Evolutionary conservation across 371 early-diverging fungal species (phyloP).

Genomic region (Mucor velutinosus): DNA sequence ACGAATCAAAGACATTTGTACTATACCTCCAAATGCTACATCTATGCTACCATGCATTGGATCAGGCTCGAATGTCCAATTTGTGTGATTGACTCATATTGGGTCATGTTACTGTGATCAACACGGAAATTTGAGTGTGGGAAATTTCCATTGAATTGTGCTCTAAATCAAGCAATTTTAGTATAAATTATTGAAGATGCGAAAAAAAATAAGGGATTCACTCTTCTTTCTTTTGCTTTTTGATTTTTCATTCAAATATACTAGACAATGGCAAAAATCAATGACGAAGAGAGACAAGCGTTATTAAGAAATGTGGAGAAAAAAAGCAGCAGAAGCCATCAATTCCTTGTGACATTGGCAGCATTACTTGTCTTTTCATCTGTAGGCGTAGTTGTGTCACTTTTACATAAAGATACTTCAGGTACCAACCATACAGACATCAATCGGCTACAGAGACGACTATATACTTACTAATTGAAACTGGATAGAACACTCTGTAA

Average conservation of each 20-base stretch:
- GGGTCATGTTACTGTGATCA: not conserved
- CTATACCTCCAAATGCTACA: too few species aligned
- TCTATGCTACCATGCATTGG: too few species aligned
- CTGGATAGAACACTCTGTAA: not conserved
- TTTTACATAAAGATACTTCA: not conserved
- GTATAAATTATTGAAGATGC: not conserved
- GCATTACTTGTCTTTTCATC: conserved; percentile 11
- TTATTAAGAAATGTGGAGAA: conserved; percentile 6
- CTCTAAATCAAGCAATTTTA: too few species aligned
- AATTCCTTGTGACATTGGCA: not conserved
- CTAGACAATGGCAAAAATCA: not conserved
- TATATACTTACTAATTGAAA: too few species aligned
- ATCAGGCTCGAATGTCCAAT: not conserved
- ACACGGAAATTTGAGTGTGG: not conserved
- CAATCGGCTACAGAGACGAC: not conserved
- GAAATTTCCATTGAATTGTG: too few species aligned
- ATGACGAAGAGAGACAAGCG: conserved; percentile 1
- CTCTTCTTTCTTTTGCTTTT: not conserved
- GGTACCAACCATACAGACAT: not conserved
- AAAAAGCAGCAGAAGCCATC: not conserved
- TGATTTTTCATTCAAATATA: not conserved
- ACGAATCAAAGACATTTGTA: too few species aligned
- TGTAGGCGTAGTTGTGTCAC: not conserved
- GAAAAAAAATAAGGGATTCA: not conserved
- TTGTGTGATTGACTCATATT: not conserved